Evolutionary conservation across 768 basidiomycete genomes (phyloP), one percentile per base, ranked within the genome.

Genomic region (Lentinus brumalis): DNA sequence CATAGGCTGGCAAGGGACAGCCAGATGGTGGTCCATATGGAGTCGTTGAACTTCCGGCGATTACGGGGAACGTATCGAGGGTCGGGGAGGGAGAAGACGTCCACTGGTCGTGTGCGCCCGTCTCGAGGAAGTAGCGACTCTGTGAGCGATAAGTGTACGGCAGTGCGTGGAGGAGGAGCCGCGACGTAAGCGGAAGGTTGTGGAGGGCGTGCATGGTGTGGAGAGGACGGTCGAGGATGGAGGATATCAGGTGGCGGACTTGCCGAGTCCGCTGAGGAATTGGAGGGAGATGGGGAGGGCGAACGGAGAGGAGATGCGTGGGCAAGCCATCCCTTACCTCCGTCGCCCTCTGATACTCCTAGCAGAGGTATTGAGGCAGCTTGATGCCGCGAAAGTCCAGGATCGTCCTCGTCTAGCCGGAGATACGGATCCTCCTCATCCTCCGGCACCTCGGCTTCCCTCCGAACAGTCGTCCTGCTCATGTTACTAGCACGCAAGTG

Each of bases 71-170:
- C 77, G 65, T 89, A 84, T 47, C 87, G 82, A 26, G 89, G 89
- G 68, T 92, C 89, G 4, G 91, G 92, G 14, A 93, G 79, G 30
- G 85, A 85, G 74, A 94, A 94, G 38, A 87, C 82, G 72, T 89
- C 86, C 18, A 86, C 67, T 5, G 88, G 83, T 50, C 88, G 81
- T 21, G 83, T 73, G 45, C 77, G 77, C 31, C 89, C 89, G 62
- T 91, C 90, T 58, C 91, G 76, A 16, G 90, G 92, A 6, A 94
- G 79, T 7, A 94, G 77, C 3, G 92, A 92, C 67, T 92, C 85
- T 3, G 89, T 91, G n/a, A 94, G 76, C 14, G 88, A 86, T 57
- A 88, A 74, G n/a, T 86, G 84, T 39, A 81, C 75, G 30, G 82
- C 77, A 53, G 79, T 65, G 60, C 70, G 76, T 3, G 79, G 74